A percentile compares a stretch with the other conserved stretches of the same genome.
These are phyloP conservation scores for Phoma herbarum DNA, from an alignment of 2,329 filamentous ascomycete genomes.

Conservation along the genomic window DNA sequence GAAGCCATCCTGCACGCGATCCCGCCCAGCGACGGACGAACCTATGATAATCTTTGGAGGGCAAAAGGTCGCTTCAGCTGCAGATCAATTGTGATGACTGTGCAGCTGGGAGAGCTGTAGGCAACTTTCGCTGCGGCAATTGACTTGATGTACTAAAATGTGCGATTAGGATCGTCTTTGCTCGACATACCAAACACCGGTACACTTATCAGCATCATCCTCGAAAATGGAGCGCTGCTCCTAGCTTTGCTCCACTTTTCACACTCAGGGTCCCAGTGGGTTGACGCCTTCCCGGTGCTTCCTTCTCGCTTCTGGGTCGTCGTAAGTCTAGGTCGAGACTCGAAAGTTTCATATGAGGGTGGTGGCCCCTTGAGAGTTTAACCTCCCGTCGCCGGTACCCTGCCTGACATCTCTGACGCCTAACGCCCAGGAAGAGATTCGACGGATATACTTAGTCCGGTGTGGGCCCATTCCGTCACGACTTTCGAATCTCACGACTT, in stretches of 20 bases:
- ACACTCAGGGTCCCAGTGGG: slow-evolving; percentile 1
- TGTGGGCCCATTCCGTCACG: slow-evolving; percentile 9
- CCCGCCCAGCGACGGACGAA: neutral
- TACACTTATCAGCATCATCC: slow-evolving; percentile 16
- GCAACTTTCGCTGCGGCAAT: neutral
- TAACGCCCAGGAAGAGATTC: slow-evolving; percentile 7
- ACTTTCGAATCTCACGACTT: slow-evolving; percentile 1
- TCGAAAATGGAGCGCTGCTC: slow-evolving; percentile 6
- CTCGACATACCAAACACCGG: neutral
- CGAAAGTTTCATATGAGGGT: slow-evolving; percentile 14
- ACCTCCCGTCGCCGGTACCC: slow-evolving; percentile 4
- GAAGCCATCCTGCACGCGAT: slow-evolving; percentile 12
- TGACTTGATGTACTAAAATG: neutral
- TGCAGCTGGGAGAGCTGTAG: neutral
- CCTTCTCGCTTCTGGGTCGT: slow-evolving; percentile 10
- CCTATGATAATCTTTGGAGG: neutral
- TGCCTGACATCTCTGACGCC: slow-evolving; percentile 12
- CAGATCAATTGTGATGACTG: neutral
- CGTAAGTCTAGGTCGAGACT: slow-evolving; percentile 13
- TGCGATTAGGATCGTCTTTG: slow-evolving; percentile 1
- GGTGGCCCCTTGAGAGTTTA: slow-evolving; percentile 6
- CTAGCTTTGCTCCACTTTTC: slow-evolving; percentile 14
- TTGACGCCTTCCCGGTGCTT: slow-evolving; percentile 16
- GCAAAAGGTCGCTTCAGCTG: neutral
- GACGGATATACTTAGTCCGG: slow-evolving; percentile 17